phyloP scores from a whole-genome alignment of 441 rosid species.

The Raphanus hybrid region DNA sequence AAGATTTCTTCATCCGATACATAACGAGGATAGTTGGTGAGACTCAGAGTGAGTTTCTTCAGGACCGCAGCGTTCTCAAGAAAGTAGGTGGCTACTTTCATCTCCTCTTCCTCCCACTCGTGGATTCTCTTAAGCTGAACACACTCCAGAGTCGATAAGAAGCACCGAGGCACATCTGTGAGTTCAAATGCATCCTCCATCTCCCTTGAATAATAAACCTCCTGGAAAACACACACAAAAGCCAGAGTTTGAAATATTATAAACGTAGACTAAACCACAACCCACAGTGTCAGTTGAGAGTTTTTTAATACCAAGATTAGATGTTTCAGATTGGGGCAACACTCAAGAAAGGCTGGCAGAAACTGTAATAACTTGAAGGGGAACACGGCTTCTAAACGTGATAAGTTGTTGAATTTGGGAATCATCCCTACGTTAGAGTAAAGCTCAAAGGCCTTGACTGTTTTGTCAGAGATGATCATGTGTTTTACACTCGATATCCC shows the following conservation, averaged over 20 bases:
- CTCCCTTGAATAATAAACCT: neutral
- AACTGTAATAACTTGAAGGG: neutral
- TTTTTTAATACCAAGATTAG: neutral
- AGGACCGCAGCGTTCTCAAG: slow-evolving; percentile 21
- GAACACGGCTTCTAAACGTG: neutral
- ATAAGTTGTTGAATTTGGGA: slow-evolving; percentile 18
- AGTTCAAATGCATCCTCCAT: neutral
- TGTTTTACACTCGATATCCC: slow-evolving; percentile 5
- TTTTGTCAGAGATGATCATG: neutral
- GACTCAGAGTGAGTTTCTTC: slow-evolving; percentile 5
- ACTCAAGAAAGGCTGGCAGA: slow-evolving; percentile 2
- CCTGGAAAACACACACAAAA: neutral
- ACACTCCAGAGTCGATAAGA: slow-evolving; percentile 7
- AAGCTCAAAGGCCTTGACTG: neutral
- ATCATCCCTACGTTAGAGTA: neutral
- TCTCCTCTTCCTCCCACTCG: neutral
- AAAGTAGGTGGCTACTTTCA: slow-evolving; percentile 14
- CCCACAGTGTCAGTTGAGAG: neutral
- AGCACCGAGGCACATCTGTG: neutral
- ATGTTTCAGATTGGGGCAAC: slow-evolving; percentile 29
- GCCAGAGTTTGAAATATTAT: neutral
- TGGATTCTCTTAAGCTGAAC: neutral
- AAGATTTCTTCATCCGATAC: neutral
- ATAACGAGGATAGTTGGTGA: neutral
- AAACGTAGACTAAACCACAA: neutral